Conservation (phyloP, 495 filamentous ascomycete genomes). For the Lophium mytilinum region DNA sequence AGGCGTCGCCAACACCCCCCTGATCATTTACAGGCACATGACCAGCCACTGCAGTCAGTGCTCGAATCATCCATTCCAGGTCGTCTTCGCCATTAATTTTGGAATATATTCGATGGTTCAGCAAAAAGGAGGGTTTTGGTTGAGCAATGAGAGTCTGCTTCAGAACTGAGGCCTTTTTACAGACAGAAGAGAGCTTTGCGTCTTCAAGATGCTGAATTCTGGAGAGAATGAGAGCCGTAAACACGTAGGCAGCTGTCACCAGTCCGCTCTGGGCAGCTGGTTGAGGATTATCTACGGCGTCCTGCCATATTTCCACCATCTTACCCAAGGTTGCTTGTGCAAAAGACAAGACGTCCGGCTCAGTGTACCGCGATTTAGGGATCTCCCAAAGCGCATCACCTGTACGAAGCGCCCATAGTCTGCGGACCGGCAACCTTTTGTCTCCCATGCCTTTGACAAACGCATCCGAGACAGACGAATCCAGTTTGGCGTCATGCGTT, state of each 20-base stretch:
- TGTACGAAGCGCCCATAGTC: slow-evolving; percentile 67
- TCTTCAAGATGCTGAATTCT: slow-evolving; percentile 41
- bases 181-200: slow-evolving; percentile 35
- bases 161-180: slow-evolving; percentile 53
- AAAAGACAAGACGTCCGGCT: slow-evolving; percentile 39
- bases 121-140: slow-evolving; percentile 74
- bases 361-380: slow-evolving; percentile 35
- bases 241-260: slow-evolving; percentile 63
- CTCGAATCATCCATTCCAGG: slow-evolving; percentile 63
- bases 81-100: slow-evolving; percentile 68
- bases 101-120: slow-evolving; percentile 74
- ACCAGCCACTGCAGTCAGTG: slow-evolving; percentile 54
- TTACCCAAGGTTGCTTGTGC: slow-evolving; percentile 53
- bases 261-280: slow-evolving; percentile 69
- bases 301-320: slow-evolving; percentile 65
- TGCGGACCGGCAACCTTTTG: slow-evolving; percentile 70
- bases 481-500: slow-evolving; percentile 46
- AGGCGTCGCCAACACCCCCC: slow-evolving; percentile 41
- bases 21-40: slow-evolving; percentile 10
- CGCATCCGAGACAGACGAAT: slow-evolving; percentile 55
- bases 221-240: slow-evolving; percentile 50
- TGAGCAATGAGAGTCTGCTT: slow-evolving; percentile 54
- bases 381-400: slow-evolving; percentile 63
- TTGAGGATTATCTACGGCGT: slow-evolving; percentile 66
- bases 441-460: slow-evolving; percentile 77